phyloP scores from a whole-genome alignment of 2,329 filamentous ascomycete species.

The Pezicula rhizophila region DNA sequence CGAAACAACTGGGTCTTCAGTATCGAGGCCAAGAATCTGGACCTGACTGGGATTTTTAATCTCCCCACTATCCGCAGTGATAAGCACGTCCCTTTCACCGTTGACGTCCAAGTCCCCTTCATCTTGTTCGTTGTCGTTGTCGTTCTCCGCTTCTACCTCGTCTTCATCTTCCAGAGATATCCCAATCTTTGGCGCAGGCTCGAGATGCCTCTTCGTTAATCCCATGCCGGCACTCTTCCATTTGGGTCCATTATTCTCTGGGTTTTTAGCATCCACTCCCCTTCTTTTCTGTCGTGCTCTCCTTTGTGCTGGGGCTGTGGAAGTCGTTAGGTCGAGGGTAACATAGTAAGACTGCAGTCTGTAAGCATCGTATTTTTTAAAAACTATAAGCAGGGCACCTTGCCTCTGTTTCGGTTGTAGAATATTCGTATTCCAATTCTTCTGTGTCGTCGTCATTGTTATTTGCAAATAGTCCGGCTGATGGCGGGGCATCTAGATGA shows the following conservation, averaged over 20 bases:
- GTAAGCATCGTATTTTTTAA: slow-evolving; percentile 4
- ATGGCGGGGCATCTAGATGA: slow-evolving; percentile 13
- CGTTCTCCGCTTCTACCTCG: slow-evolving; percentile 28
- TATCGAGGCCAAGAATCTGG: slow-evolving; percentile 80
- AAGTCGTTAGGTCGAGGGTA: slow-evolving; percentile 53
- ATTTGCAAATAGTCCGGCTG: neutral
- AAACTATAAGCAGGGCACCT: neutral
- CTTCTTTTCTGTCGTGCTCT: slow-evolving; percentile 4
- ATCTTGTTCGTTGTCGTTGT: slow-evolving; percentile 19
- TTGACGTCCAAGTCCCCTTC: slow-evolving; percentile 12
- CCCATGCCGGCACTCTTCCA: slow-evolving; percentile 1
- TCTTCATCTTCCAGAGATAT: slow-evolving; percentile 8
- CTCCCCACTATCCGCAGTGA: slow-evolving; percentile 4
- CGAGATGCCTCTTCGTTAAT: slow-evolving; percentile 1
- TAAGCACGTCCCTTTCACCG: neutral
- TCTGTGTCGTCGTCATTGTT: slow-evolving; percentile 44
- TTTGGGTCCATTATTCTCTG: too few relatives aligned
- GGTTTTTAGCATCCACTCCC: neutral
- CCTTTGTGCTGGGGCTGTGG: slow-evolving; percentile 7
- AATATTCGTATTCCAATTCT: slow-evolving; percentile 65
- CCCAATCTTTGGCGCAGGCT: slow-evolving; percentile 3
- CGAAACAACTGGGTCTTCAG: slow-evolving; percentile 67
- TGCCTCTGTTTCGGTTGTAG: slow-evolving; percentile 56
- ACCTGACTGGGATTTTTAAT: slow-evolving; percentile 38
- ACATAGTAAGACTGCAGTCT: slow-evolving; percentile 53